Conservation (phyloP, 805 yeast species). For the Teunomyces kruisii region DNA sequence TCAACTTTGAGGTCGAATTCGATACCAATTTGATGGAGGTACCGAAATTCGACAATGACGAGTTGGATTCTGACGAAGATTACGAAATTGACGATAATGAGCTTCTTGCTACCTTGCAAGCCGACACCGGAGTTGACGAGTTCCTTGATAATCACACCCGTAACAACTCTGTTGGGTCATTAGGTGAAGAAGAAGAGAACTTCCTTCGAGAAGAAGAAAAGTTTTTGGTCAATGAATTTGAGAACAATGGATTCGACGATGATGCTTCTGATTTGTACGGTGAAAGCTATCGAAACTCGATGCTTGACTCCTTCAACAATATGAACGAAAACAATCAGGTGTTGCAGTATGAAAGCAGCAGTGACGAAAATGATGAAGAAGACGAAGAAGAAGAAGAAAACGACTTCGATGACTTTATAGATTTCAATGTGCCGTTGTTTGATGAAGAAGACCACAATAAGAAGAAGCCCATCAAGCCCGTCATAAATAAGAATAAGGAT, state of each 20-base stretch:
- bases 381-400: conserved; percentile 35
- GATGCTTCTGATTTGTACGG: conserved; percentile 19
- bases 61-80: conserved; percentile 59
- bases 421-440: conserved; percentile 33
- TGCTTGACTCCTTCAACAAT: conserved; percentile 20
- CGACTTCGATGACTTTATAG: conserved; percentile 40
- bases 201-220: conserved; percentile 45
- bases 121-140: conserved; percentile 45
- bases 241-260: conserved; percentile 46
- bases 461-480: conserved; percentile 2
- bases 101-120: conserved; percentile 45
- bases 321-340: conserved; percentile 30
- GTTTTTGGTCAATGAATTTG: conserved; percentile 46
- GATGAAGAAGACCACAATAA: conserved; percentile 13
- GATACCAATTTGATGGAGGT: conserved; percentile 42
- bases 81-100: conserved; percentile 57
- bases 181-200: conserved; percentile 36
- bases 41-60: conserved; percentile 52
- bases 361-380: conserved; percentile 25
- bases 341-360: conserved; percentile 40
- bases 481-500: conserved; percentile 5
- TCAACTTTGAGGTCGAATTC: conserved; percentile 20
- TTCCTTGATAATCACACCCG: conserved; percentile 21
- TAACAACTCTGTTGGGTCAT: conserved; percentile 29
- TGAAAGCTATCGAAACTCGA: conserved; percentile 11